These are phyloP conservation scores for Entomortierella lignicola DNA, from an alignment of 192 early-diverging fungal species.

Conservation along the genomic window DNA sequence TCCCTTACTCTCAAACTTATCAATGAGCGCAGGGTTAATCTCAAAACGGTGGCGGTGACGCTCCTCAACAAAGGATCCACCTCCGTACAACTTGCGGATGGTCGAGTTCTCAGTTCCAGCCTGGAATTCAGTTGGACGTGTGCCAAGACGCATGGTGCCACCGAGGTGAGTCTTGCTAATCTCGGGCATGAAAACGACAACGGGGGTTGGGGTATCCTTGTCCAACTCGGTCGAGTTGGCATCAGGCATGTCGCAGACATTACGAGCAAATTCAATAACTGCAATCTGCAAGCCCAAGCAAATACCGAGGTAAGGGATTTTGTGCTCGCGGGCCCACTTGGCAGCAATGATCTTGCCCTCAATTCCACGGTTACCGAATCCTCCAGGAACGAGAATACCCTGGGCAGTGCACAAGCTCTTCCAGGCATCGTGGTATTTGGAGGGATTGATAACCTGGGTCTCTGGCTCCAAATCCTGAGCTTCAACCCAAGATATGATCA, in stretches of 20 bases:
- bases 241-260: slow-evolving; percentile 82
- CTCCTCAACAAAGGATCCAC: slow-evolving; percentile 76
- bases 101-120: slow-evolving; percentile 70
- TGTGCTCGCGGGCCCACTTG: slow-evolving; percentile 98
- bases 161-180: slow-evolving; percentile 92
- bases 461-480: slow-evolving; percentile 89
- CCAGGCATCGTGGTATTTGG: slow-evolving; percentile 98
- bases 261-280: slow-evolving; percentile 96
- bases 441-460: slow-evolving; percentile 79
- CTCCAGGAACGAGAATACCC: slow-evolving; percentile 97
- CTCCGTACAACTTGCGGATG: slow-evolving; percentile 67
- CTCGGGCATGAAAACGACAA: slow-evolving; percentile 99
- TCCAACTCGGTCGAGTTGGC: slow-evolving; percentile 92
- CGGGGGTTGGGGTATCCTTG: slow-evolving; percentile 73
- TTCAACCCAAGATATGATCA: slow-evolving; percentile 93
- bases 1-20: slow-evolving; percentile 81
- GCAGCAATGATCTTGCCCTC: slow-evolving; percentile 96
- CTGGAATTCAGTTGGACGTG: slow-evolving; percentile 85
- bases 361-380: slow-evolving; percentile 96
- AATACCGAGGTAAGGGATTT: slow-evolving; percentile 95
- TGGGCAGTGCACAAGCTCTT: slow-evolving; percentile 85
- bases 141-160: slow-evolving; percentile 97
- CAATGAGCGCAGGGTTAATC: slow-evolving; percentile 90
- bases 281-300: slow-evolving; percentile 98
- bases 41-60: slow-evolving; percentile 99